Base-by-base conservation (phyloP, 1,284 basidiomycete species). In the Ceratobasidium sp. region DNA sequence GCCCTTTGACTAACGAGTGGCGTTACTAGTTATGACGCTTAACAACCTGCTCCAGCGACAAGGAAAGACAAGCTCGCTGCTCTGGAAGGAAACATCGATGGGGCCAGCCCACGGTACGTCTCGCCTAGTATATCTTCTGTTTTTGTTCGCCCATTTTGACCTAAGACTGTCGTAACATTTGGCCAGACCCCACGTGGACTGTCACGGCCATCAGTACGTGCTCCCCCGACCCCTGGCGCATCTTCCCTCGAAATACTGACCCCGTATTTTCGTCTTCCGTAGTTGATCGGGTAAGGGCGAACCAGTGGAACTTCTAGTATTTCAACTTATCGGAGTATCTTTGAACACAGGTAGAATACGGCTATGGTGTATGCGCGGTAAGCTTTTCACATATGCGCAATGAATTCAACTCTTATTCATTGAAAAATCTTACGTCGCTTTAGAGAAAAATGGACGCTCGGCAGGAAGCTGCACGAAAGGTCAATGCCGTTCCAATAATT, bases 61-160 rank as follows among this genome's bases (percentile, higher is more conserved):
- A 49, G 67, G 67, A 26, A 41, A 54, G n/a, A 70, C 55, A 70
- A 70, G 49, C 50, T 1, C 67, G 55, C 67, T 70, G 41, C 26
- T 58, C 30, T 70, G 67, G 67, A 70, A 59, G 35, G 67, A 70
- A 16, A 58, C 67, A 1, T 70, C 67, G 43, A 41, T 26, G 8
- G 67, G 67, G 18, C 67, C 67, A 9, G 67, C 67, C 7, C 67
- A 70, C 18, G 67, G 67, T 70, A 59, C 30, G 67, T 59, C n/a
- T 26, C n/a, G 28, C 21, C 47, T 30, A 32, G 30, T 18, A 44
- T 30, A 32, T 59, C 23, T 46, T 28, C 43, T 54, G 41, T 57
- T 70, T 55, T 70, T 70, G 67, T 59, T 59, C 44, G 67, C 67
- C 67, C 67, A 38, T 70, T 70, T 70, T 70, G 54, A 70, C 54